Evolutionary conservation across 2,329 filamentous ascomycete species (phyloP).

Genomic region (Colletotrichum sp.): DNA sequence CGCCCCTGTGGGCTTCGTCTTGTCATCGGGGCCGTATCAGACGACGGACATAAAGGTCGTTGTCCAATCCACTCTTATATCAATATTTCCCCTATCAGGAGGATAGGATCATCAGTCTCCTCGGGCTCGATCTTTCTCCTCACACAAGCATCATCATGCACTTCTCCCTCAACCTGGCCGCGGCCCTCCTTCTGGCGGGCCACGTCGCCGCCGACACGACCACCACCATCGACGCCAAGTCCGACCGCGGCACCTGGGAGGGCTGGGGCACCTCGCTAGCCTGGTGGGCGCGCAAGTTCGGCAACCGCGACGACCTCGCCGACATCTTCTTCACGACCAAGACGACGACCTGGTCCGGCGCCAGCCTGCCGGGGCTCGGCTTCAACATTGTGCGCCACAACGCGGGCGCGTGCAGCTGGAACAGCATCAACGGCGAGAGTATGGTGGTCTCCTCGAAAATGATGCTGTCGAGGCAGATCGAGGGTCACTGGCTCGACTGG

Average conservation of each 20-base stretch:
- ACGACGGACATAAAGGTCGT: neutral
- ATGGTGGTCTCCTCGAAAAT: conserved; percentile 42
- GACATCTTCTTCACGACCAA: conserved; percentile 43
- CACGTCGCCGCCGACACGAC: neutral
- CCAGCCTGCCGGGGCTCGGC: conserved; percentile 40
- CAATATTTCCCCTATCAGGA: neutral
- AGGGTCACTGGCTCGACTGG: conserved; percentile 45
- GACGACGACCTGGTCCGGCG: conserved; percentile 28
- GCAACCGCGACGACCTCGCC: conserved; percentile 42
- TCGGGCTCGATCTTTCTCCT: neutral
- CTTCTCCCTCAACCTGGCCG: neutral
- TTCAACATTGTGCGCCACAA: conserved; percentile 49
- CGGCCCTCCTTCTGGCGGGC: neutral
- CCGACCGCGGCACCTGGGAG: conserved; percentile 45
- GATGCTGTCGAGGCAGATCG: conserved; percentile 39
- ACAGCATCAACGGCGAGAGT: conserved; percentile 31
- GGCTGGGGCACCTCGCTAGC: conserved; percentile 47
- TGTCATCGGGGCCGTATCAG: neutral
- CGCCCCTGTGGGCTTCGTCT: neutral
- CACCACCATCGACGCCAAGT: conserved; percentile 17
- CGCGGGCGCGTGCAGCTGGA: conserved; percentile 42
- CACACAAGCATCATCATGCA: neutral
- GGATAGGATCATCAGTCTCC: neutral
- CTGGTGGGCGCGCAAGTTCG: conserved; percentile 48
- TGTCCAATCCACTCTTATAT: neutral